Base-by-base conservation (phyloP, 2,329 filamentous ascomycete species). In the Hypoxylon sp. region DNA sequence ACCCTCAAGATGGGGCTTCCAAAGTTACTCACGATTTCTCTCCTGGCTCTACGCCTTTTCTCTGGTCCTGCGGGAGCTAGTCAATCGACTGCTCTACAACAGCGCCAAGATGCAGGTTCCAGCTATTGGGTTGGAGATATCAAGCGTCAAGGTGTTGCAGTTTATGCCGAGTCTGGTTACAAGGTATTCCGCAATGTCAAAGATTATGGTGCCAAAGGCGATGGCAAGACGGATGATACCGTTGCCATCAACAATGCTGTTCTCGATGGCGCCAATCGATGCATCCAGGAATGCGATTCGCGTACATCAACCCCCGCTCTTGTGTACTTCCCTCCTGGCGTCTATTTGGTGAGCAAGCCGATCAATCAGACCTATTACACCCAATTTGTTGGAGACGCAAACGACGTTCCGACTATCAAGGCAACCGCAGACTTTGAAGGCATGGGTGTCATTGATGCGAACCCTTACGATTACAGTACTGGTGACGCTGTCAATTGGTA, bases 331-430 rank as follows among this genome's bases (percentile, higher is more conserved):
- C 94, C 94, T 42, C 85, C 93, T 10, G 94, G 95, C 72, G 97
- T 90, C 63, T 98, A 98, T 77, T 77, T 92, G 17, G 90, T 98
- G 74, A 93, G 90, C 78, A 87, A 85, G 75, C 93, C 95, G 22
- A 88, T 98, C 72, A 82, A 94, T 56, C 91, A 94, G 79, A 91
- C 91, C 80, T 98, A 98, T 85, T 97, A 97, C 84, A 97, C 94
- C 9, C 94, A 98, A 79, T 88, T 98, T 68, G 85, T 98, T 37
- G 95, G 95, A 63, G 94, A 98, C 82, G 90, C 91, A 53, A 77
- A 88, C 74, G 84, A 87, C 70, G 80, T 91, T 13, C 94, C 95
- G 0, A 91, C 90, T 0, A 85, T 98, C 80, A 94, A 95, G 83
- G 91, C 92, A 2, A 80, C 88, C 1, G 79, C 90, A 47, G 83